Base-by-base conservation (phyloP, 2,329 filamentous ascomycete species). In the Nannizziopsis barbatae region DNA sequence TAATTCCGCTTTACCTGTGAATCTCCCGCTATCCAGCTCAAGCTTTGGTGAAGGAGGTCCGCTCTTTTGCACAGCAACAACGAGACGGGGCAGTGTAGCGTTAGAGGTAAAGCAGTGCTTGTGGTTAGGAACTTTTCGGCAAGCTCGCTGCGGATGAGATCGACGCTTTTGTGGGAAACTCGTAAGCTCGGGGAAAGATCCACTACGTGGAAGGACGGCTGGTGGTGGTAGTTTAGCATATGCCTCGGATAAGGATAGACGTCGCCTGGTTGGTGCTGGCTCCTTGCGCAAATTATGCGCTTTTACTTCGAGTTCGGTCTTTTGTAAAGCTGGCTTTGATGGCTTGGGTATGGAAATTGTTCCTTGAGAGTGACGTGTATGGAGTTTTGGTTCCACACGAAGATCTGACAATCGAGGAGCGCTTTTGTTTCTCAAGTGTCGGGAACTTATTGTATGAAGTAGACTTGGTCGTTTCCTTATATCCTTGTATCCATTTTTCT, bases 1-100 rank as follows among this genome's bases (percentile, higher is more conserved):
- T 15, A 11, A 35, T 12, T 47, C 45, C 14, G 15, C 36, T 7
- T 27, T 11, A 2, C 17, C n/a, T 38, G 6, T 40, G 10, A 33
- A 30, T n/a, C 18, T 47, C 17, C 31, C n/a, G 27, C 39, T 9
- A 5, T 40, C 36, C 5, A 8, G 36, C 6, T 40, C 27, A 30
- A 17, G 9, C 6, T 6, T 18, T 14, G 37, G 45, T 9, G 45
- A 47, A 15, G 30, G 38, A 42, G 45, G 45, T n/a, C 38, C 31
- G 11, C 22, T 47, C 38, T 42, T 42, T 27, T 27, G 22, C 1
- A 47, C 32, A 14, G 45, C 18, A 30, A 47, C 30, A 18, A 42
- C 36, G 15, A 47, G 8, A 17, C 12, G 37, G 17, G 45, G 45
- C 2, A 47, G 12, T 5, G 14, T 27, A 8, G 35, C 3, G 22